phyloP scores from a whole-genome alignment of 257 asterid genomes.

The Capsicum rhomboideum region DNA sequence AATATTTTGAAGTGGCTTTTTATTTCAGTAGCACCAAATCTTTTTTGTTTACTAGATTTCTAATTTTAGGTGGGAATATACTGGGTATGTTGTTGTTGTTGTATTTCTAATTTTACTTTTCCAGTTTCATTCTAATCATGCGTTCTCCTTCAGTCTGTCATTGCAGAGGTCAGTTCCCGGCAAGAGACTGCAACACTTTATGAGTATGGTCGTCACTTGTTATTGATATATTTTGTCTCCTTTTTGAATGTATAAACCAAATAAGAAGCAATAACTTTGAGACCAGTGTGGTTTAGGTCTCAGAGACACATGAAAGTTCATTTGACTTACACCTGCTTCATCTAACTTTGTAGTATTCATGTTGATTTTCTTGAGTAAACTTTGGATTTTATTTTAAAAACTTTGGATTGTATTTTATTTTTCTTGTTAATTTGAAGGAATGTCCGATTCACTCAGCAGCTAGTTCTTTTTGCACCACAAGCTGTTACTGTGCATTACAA shows the following conservation, averaged over 20 bases:
- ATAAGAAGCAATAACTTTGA: neutral
- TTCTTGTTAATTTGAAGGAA: constrained; percentile 45
- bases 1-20: constrained; percentile 2
- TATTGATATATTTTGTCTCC: constrained; percentile 3
- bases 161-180: constrained; percentile 92
- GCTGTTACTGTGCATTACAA: constrained; percentile 94
- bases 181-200: constrained; percentile 88
- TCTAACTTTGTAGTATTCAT: neutral
- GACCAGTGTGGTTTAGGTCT: neutral
- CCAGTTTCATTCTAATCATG: constrained; percentile 23
- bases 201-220: constrained; percentile 52
- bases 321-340: neutral
- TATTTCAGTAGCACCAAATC: neutral
- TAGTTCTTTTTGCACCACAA: constrained; percentile 96
- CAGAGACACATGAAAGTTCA: neutral
- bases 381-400: neutral
- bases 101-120: constrained; percentile 6
- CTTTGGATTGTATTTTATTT: neutral
- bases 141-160: constrained; percentile 66
- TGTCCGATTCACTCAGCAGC: constrained; percentile 92
- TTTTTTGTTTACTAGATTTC: constrained; percentile 1
- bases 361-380: neutral
- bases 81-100: too few species aligned
- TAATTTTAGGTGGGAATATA: too few species aligned
- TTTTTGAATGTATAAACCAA: neutral